Conservation (phyloP, 257 asterid genomes). For the Prunella vulgaris region DNA sequence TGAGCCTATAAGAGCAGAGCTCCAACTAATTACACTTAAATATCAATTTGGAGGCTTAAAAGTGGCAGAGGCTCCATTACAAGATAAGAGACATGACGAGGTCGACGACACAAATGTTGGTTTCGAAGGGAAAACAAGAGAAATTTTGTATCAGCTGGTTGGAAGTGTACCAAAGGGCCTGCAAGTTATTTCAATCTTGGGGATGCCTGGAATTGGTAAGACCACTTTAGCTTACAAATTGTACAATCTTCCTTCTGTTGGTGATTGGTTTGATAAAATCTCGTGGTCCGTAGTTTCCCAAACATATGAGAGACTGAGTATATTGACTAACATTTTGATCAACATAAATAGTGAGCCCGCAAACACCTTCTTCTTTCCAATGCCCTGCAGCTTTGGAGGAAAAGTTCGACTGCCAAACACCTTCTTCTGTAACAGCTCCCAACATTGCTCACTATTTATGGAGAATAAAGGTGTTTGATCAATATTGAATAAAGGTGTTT, state of each 20-base stretch:
- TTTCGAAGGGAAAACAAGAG: background rate
- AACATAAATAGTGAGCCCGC: background rate
- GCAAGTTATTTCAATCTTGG: constrained; percentile 7
- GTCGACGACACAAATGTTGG: constrained; percentile 15
- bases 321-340: background rate
- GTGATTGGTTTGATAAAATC: background rate
- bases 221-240: background rate
- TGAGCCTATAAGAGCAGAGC: background rate
- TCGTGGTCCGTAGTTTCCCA: background rate
- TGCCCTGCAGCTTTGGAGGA: too few relatives aligned
- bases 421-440: too few relatives aligned
- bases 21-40: background rate
- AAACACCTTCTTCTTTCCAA: too few relatives aligned
- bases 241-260: background rate
- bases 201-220: background rate
- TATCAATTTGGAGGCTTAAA: background rate
- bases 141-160: background rate
- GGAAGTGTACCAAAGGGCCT: background rate
- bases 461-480: background rate
- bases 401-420: too few relatives aligned
- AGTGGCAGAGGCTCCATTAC: background rate
- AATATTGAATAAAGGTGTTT: too few relatives aligned
- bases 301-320: too few relatives aligned
- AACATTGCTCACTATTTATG: too few relatives aligned
- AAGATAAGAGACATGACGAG: background rate